Conservation (phyloP, 2,329 filamentous ascomycete species). For the Colletotrichum simmondsii region DNA sequence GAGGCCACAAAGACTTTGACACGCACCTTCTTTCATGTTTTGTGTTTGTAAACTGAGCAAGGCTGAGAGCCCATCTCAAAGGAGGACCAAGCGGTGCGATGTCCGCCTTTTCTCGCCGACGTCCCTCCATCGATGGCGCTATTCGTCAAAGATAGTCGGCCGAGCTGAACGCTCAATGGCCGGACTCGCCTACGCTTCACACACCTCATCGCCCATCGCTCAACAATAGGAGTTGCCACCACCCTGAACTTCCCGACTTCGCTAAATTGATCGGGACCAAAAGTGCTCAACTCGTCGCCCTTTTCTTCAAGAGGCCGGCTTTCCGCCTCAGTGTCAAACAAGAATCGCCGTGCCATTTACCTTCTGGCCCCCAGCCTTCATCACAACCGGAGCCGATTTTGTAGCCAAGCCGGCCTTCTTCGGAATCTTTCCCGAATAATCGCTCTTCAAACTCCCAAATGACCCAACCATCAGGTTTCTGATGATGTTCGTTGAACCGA, state of each 20-base stretch:
- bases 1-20: background rate
- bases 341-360: background rate
- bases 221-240: slow-evolving; percentile 21
- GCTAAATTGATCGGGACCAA: slow-evolving; percentile 23
- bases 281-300: background rate
- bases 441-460: slow-evolving; percentile 8
- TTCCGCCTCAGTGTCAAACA: background rate
- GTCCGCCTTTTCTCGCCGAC: slow-evolving; percentile 15
- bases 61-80: background rate
- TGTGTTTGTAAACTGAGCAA: background rate
- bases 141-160: slow-evolving; percentile 8
- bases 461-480: slow-evolving; percentile 20
- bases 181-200: slow-evolving; percentile 11
- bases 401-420: slow-evolving; percentile 12
- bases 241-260: slow-evolving; percentile 29
- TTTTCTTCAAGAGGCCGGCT: background rate
- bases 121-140: background rate
- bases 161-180: slow-evolving; percentile 9
- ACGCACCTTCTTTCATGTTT: slow-evolving; percentile 7
- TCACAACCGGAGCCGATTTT: background rate
- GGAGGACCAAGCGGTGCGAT: background rate
- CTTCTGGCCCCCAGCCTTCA: background rate
- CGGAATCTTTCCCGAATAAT: slow-evolving; percentile 25
- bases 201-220: background rate
- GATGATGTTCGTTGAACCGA: slow-evolving; percentile 26